A percentile compares a stretch with the other conserved stretches of the same genome.
Evolutionary conservation across 768 basidiomycete species (phyloP).

Genomic region (Daedaleopsis sinensis): DNA sequence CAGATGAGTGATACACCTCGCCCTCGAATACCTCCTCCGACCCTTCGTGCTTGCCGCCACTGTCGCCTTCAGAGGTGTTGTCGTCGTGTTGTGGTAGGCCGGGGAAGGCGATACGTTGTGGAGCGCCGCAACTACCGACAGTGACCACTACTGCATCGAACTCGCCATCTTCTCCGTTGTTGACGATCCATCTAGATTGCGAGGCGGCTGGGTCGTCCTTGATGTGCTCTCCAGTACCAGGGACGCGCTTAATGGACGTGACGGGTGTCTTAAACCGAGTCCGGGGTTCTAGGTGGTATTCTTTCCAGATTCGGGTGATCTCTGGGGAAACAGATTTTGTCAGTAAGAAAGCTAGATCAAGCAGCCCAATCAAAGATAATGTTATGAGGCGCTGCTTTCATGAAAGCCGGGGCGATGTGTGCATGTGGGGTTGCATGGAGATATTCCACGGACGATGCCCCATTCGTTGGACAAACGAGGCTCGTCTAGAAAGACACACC

Average conservation of each 20-base stretch:
- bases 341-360: background rate
- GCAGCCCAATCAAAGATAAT: no score
- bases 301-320: conserved; percentile 42
- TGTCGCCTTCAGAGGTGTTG: background rate
- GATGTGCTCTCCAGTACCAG: conserved; percentile 20
- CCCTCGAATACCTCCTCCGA: conserved; percentile 37
- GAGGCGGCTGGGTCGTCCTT: conserved; percentile 8
- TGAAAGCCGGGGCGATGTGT: no score
- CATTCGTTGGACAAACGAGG: background rate
- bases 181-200: conserved; percentile 45
- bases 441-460: no score
- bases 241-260: conserved; percentile 37
- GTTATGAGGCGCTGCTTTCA: no score
- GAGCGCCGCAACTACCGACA: conserved; percentile 52
- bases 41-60: conserved; percentile 14
- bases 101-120: conserved; percentile 45
- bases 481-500: conserved; percentile 29
- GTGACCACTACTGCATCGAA: conserved; percentile 56
- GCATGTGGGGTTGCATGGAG: no score
- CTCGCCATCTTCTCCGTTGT: conserved; percentile 46
- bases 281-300: conserved; percentile 49
- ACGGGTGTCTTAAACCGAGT: conserved; percentile 50
- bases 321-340: conserved; percentile 10
- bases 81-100: conserved; percentile 41
- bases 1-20: conserved; percentile 49